These are phyloP conservation scores for Aspergillus haitiensis DNA, from an alignment of 495 filamentous ascomycete genomes.

Conservation along the genomic window DNA sequence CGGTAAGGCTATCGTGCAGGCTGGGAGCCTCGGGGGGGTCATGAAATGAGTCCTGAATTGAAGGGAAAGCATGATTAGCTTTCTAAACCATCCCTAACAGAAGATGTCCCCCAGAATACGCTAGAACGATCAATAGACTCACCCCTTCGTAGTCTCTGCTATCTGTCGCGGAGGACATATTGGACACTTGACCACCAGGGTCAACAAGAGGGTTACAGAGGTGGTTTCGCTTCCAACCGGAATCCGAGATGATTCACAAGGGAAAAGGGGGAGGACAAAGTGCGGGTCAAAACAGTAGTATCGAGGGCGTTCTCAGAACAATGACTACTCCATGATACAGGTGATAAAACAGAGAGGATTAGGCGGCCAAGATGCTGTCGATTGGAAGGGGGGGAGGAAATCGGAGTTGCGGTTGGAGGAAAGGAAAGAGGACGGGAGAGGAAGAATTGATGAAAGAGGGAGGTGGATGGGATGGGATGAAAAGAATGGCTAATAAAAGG, in stretches of 20 bases:
- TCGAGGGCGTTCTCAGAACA: constrained; percentile 7
- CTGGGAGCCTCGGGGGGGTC: constrained; percentile 63
- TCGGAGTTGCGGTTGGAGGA: background rate
- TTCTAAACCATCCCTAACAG: background rate
- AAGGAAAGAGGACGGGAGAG: constrained; percentile 6
- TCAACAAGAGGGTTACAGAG: constrained; percentile 10
- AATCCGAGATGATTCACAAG: constrained; percentile 7
- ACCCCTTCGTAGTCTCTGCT: constrained; percentile 54
- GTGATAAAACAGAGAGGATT: constrained; percentile 3
- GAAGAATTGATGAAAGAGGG: constrained; percentile 2
- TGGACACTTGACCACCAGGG: constrained; percentile 28
- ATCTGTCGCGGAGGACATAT: constrained; percentile 45
- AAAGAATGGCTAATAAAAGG: background rate
- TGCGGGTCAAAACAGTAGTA: constrained; percentile 9
- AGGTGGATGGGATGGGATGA: background rate
- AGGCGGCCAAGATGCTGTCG: background rate
- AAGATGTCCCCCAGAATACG: background rate
- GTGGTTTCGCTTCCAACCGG: constrained; percentile 9
- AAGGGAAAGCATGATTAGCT: constrained; percentile 7
- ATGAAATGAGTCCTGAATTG: constrained; percentile 71
- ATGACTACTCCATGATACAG: constrained; percentile 26
- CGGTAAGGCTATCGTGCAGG: constrained; percentile 33
- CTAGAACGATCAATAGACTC: constrained; percentile 25
- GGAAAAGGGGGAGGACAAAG: background rate
- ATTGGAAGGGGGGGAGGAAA: constrained; percentile 5